Evolutionary conservation across 306 rosid species (phyloP).

Genomic region (Cucumis melo): DNA sequence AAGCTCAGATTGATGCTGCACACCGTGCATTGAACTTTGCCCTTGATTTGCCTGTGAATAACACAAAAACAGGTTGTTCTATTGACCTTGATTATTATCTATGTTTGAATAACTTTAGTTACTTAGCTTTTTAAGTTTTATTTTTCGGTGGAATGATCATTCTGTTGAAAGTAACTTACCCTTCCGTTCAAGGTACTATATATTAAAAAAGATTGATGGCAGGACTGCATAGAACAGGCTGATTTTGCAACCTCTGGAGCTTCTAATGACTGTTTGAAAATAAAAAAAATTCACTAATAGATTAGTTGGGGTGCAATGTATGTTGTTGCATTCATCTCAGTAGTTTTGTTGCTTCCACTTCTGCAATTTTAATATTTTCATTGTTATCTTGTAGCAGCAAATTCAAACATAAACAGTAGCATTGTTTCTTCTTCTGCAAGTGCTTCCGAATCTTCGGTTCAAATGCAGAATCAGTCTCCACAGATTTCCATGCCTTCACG

Average conservation of each 20-base stretch:
- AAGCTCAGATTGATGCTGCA: slow-evolving; percentile 59
- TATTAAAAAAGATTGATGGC: neutral
- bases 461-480: slow-evolving; percentile 29
- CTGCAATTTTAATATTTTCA: neutral
- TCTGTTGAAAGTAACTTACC: neutral
- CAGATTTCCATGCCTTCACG: slow-evolving; percentile 15
- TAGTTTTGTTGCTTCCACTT: neutral
- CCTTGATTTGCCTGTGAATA: slow-evolving; percentile 58
- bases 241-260: neutral
- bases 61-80: slow-evolving; percentile 35
- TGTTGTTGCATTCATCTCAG: neutral
- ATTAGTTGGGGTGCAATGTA: neutral
- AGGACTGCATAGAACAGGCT: neutral
- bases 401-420: neutral
- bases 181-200: neutral
- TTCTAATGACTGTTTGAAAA: neutral
- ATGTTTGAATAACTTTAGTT: neutral
- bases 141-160: neutral
- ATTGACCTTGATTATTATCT: neutral
- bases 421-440: neutral
- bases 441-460: slow-evolving; percentile 20
- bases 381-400: neutral
- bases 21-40: slow-evolving; percentile 63
- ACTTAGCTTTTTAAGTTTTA: neutral
- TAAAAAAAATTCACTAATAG: neutral